phyloP scores from a whole-genome alignment of 2,329 filamentous ascomycete genomes.

The Aspergillus sp. region DNA sequence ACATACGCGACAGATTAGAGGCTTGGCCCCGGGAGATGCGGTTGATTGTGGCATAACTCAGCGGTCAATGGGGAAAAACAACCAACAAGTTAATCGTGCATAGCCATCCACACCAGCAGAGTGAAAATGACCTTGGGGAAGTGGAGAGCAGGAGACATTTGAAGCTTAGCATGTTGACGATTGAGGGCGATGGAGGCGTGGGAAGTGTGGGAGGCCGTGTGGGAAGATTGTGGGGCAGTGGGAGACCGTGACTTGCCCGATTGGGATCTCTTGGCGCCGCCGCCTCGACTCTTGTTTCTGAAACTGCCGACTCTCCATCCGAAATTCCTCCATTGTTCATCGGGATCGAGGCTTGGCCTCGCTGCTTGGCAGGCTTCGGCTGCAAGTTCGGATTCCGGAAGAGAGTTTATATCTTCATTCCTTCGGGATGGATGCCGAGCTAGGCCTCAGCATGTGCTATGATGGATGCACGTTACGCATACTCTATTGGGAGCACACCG shows the following conservation, averaged over 20 bases:
- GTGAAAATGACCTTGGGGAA: background rate
- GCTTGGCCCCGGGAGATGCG: slow-evolving; percentile 23
- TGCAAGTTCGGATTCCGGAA: background rate
- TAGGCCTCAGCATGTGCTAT: background rate
- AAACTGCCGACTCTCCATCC: background rate
- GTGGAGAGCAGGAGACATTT: background rate
- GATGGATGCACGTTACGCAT: background rate
- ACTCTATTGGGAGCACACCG: background rate
- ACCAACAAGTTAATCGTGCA: background rate
- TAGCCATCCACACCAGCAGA: background rate
- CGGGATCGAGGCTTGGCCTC: background rate
- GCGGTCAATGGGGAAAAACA: background rate
- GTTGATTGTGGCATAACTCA: slow-evolving; percentile 16
- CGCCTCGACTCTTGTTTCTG: background rate
- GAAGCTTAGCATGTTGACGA: background rate
- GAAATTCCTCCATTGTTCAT: background rate
- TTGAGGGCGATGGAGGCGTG: background rate
- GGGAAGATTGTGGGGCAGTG: background rate
- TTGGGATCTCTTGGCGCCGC: background rate
- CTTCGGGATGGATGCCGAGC: background rate
- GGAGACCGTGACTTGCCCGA: background rate
- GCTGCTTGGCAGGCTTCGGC: slow-evolving; percentile 5
- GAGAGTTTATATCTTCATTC: background rate
- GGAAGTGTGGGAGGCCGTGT: background rate
- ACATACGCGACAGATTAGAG: slow-evolving; percentile 39